Percentiles rank a stretch among this genome's conserved stretches.
These are phyloP conservation scores for Epichloe typhina DNA, from an alignment of 2,329 filamentous ascomycete genomes.

Conservation along the genomic window DNA sequence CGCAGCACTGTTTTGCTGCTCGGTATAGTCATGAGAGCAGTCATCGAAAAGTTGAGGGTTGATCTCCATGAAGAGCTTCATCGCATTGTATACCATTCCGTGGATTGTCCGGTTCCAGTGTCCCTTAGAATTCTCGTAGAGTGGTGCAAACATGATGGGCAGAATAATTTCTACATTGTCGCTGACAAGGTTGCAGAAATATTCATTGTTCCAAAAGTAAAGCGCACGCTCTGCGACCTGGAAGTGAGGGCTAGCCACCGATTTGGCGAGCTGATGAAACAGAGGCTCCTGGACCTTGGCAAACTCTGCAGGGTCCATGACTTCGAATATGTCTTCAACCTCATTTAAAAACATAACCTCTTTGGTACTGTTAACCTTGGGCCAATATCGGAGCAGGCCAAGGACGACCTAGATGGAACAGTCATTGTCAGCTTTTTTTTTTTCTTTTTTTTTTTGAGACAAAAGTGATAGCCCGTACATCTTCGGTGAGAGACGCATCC, in stretches of 20 bases:
- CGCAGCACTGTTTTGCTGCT: constrained; percentile 86
- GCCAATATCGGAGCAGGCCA: constrained; percentile 91
- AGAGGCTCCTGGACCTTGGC: constrained; percentile 96
- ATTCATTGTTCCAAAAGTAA: constrained; percentile 99
- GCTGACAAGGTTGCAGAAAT: constrained; percentile 97
- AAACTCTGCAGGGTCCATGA: constrained; percentile 98
- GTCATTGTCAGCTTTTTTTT: not conserved
- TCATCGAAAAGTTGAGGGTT: constrained; percentile 97
- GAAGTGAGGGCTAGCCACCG: constrained; percentile 95
- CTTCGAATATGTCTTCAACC: constrained; percentile 98
- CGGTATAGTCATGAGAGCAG: constrained; percentile 95
- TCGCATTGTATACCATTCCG: constrained; percentile 98
- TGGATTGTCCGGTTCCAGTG: constrained; percentile 99
- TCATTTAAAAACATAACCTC: constrained; percentile 99
- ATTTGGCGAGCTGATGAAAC: constrained; percentile 95
- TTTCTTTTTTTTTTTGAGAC: no score
- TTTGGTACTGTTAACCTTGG: constrained; percentile 98
- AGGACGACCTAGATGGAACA: constrained; percentile 60
- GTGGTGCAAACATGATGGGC: constrained; percentile 96
- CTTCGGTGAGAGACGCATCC: constrained; percentile 91
- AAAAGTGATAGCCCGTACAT: constrained; percentile 36
- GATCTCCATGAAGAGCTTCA: constrained; percentile 99
- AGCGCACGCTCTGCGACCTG: constrained; percentile 94
- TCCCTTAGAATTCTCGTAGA: constrained; percentile 98
- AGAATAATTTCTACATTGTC: constrained; percentile 98